Conservation (phyloP, 768 basidiomycete genomes). For the Boletus rex-veris region DNA sequence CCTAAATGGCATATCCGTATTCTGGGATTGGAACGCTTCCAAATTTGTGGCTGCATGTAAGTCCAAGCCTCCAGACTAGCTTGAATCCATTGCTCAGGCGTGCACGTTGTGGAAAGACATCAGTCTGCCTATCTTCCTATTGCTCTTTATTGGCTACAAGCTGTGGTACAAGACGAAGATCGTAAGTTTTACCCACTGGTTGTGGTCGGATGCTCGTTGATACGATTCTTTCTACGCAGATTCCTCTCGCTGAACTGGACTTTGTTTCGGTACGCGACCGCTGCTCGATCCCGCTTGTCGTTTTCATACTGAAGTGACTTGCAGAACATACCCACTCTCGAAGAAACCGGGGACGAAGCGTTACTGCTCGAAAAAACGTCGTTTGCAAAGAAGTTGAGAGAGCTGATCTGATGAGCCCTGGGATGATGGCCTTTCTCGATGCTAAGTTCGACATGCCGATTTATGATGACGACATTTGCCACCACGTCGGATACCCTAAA, state of each 20-base stretch:
- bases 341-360: constrained; percentile 57
- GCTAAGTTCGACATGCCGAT: too few species aligned
- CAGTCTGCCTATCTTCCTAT: constrained; percentile 39
- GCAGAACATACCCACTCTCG: constrained; percentile 63
- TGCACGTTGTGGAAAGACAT: constrained; percentile 33
- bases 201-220: not conserved
- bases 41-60: constrained; percentile 46
- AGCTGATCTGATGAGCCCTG: constrained; percentile 7
- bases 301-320: not conserved
- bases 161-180: constrained; percentile 25
- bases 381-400: not conserved
- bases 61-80: not conserved
- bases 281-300: not conserved
- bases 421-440: too few species aligned
- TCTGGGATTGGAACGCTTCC: constrained; percentile 58
- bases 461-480: too few species aligned
- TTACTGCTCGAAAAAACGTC: constrained; percentile 11
- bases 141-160: constrained; percentile 45
- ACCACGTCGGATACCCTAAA: too few species aligned
- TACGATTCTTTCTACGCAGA: not conserved
- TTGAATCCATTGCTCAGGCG: not conserved
- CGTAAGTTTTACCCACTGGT: constrained; percentile 2
- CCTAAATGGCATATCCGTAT: constrained; percentile 54
- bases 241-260: constrained; percentile 52
- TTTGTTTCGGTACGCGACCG: constrained; percentile 54